Evolutionary conservation across 305 asterid species (phyloP), one percentile per base, ranked within the genome.

Genomic region (Coffea humblotiana): DNA sequence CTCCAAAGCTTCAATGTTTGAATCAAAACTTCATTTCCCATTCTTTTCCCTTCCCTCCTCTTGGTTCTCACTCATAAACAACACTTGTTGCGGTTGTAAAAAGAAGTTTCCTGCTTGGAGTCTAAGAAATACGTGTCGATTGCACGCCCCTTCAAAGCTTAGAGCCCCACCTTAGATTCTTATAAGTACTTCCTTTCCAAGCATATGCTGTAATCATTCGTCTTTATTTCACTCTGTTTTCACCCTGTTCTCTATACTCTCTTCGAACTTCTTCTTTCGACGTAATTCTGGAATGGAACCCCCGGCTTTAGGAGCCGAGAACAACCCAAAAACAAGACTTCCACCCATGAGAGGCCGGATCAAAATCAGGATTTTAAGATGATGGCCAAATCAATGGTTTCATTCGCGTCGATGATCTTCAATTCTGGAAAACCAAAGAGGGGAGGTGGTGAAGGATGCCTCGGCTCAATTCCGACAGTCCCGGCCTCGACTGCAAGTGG

Each of bases 301-400:
- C 72, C 47, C 25, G 37, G 63, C 45, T 76, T 16, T 9, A 54
- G 23, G 35, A 19, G 7, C 27, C 47, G 64, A 64, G 61, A 64
- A 16, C 47, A 25, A 45, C 72, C 19, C 18, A 6, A n/a, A 19
- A 63, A 16, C 51, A n/a, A 48, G 21, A 9, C 2, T 66, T 13
- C 71, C 70, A 1, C 79, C 79, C 27, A 63, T 29, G 56, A 76
- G 79, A 43, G 79, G 79, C 4, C 71, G 14, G n/a, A 76, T 76
- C 29, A 76, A 76, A 67, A 63, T 15, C 54, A 61, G 61, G 48
- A 76, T 76, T 14, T 76, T 49, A 76, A 76, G 79, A 76, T 76
- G 79, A 0, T 61, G 29, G 71, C 60, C 27, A 61, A 63, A 61
- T 76, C 79, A 43, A 25, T 76, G 61, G 61, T 67, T 76, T 76